Conservation (phyloP, 441 rosid species). For the Erysimum cheiri region DNA sequence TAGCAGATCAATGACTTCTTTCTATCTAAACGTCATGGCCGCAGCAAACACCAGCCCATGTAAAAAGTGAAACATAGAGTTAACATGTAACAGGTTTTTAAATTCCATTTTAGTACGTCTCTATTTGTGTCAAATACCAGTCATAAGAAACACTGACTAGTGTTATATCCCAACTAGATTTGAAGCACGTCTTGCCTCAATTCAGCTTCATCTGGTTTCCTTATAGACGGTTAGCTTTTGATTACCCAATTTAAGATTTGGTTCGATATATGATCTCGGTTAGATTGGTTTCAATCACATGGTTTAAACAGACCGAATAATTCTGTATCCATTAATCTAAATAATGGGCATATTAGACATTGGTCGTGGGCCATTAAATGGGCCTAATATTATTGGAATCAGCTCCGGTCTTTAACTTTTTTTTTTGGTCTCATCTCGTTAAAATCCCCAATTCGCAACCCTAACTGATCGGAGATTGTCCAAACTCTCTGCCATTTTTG, state of each 20-base stretch:
- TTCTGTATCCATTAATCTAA: neutral
- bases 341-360: slow-evolving; percentile 4
- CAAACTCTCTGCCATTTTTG: slow-evolving; percentile 41
- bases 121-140: neutral
- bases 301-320: neutral
- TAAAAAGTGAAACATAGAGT: neutral
- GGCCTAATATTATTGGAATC: neutral
- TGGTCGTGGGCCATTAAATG: slow-evolving; percentile 5
- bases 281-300: neutral
- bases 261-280: neutral
- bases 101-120: neutral
- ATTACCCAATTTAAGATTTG: neutral
- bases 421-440: slow-evolving; percentile 15
- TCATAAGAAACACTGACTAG: neutral
- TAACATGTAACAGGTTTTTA: neutral
- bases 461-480: slow-evolving; percentile 43
- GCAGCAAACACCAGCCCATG: neutral
- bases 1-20: neutral
- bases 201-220: neutral
- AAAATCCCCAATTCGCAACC: slow-evolving; percentile 45
- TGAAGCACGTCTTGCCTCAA: neutral
- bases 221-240: slow-evolving; percentile 3
- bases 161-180: neutral
- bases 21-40: neutral
- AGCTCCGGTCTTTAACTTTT: slow-evolving; percentile 17